Conservation (phyloP, 164 flowering plant genomes). For the Aristolochia contorta region DNA sequence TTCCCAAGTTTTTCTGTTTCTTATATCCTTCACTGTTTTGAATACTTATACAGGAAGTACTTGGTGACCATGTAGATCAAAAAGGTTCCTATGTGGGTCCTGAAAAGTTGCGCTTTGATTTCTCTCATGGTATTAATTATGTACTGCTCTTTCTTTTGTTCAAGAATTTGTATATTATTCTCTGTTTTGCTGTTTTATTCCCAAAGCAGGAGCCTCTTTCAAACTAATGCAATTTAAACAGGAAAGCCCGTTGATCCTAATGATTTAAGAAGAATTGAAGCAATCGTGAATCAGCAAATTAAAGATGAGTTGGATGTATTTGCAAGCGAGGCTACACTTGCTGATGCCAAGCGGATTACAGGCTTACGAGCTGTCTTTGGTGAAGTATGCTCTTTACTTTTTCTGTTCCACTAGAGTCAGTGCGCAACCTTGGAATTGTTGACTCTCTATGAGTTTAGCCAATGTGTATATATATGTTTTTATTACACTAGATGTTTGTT, state of each 20-base stretch:
- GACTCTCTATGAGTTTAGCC: no score
- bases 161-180: not conserved
- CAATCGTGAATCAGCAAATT: constrained; percentile 80
- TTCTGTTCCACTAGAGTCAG: not conserved
- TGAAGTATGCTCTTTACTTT: constrained; percentile 48
- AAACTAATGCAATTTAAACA: constrained; percentile 19
- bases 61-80: constrained; percentile 94
- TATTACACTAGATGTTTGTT: no score
- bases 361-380: constrained; percentile 99
- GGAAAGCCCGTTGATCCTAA: constrained; percentile 78
- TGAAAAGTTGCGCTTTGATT: constrained; percentile 91
- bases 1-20: not conserved
- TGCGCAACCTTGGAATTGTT: no score
- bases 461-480: no score
- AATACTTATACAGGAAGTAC: constrained; percentile 67
- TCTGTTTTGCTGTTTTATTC: not conserved
- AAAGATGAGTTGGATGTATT: constrained; percentile 68
- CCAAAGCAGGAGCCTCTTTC: not conserved
- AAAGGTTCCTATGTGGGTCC: constrained; percentile 99
- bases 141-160: not conserved
- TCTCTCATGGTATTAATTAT: constrained; percentile 73
- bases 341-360: constrained; percentile 73
- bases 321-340: constrained; percentile 60
- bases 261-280: constrained; percentile 64
- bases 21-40: not conserved